Evolutionary conservation across 2,329 filamentous ascomycete species (phyloP).

Genomic region (Colletotrichum limetticola): DNA sequence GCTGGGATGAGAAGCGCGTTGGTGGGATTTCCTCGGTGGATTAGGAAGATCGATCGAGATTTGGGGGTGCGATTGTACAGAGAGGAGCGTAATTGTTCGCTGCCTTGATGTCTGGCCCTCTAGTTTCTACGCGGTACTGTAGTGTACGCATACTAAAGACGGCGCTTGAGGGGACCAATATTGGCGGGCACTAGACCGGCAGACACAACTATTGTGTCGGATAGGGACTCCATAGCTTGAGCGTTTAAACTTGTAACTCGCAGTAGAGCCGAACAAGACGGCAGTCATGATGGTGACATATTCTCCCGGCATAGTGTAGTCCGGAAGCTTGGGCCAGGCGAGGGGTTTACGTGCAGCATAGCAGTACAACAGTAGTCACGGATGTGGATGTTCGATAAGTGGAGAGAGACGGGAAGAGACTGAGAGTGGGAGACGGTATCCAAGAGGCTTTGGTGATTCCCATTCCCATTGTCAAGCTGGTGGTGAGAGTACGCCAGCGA

Average conservation of each 20-base stretch:
- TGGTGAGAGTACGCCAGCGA: slow-evolving; percentile 26
- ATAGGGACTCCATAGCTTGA: neutral
- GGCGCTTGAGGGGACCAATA: neutral
- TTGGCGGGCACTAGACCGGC: neutral
- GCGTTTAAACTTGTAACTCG: neutral
- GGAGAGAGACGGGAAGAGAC: neutral
- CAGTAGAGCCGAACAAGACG: neutral
- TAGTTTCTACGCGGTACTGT: neutral
- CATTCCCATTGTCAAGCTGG: slow-evolving; percentile 18
- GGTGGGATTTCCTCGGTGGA: slow-evolving; percentile 16
- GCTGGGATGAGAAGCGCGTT: neutral
- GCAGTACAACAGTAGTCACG: no score
- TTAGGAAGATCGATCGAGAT: slow-evolving; percentile 11
- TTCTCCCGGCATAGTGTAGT: neutral
- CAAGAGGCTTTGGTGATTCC: neutral
- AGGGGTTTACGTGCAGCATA: neutral
- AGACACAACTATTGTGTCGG: neutral
- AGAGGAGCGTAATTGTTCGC: neutral
- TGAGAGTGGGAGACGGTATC: neutral
- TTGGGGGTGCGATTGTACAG: slow-evolving; percentile 7
- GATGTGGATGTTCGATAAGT: neutral
- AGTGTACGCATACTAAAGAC: neutral
- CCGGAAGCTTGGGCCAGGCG: neutral
- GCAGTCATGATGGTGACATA: slow-evolving; percentile 4
- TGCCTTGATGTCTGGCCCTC: neutral